Evolutionary conservation across 2,329 filamentous ascomycete species (phyloP).

Genomic region (Pseudogymnoascus sp.): DNA sequence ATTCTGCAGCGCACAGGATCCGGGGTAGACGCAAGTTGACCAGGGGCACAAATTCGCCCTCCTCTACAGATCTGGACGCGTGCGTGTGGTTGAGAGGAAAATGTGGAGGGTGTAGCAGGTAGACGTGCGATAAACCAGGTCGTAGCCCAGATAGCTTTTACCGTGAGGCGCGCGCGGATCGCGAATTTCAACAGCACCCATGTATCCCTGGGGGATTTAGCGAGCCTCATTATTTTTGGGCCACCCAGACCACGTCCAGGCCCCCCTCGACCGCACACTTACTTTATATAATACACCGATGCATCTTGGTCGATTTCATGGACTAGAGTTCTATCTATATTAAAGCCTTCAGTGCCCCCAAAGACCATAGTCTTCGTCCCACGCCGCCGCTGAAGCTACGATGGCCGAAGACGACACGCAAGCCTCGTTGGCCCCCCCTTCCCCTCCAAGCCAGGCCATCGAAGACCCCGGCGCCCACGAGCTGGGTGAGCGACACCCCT

Average conservation of each 20-base stretch:
- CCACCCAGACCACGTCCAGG: background rate
- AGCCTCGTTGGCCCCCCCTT: conserved; percentile 32
- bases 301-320: background rate
- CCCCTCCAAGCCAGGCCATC: conserved; percentile 19
- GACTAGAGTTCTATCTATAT: background rate
- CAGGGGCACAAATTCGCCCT: background rate
- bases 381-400: background rate
- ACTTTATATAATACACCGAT: background rate
- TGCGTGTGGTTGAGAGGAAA: background rate
- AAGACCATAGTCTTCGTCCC: background rate
- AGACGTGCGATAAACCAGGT: background rate
- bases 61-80: background rate
- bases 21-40: background rate
- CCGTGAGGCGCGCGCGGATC: background rate
- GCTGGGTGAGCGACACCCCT: conserved; percentile 38
- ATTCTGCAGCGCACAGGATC: background rate
- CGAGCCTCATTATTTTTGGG: conserved; percentile 4
- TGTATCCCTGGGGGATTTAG: background rate
- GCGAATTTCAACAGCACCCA: conserved; percentile 3
- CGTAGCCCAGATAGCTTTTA: conserved; percentile 1
- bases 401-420: conserved; percentile 29
- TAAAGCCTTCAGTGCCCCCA: background rate
- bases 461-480: conserved; percentile 53
- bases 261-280: background rate
- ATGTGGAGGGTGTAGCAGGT: background rate